Conservation (phyloP, 2,329 filamentous ascomycete species). For the Cladosporium velox region DNA sequence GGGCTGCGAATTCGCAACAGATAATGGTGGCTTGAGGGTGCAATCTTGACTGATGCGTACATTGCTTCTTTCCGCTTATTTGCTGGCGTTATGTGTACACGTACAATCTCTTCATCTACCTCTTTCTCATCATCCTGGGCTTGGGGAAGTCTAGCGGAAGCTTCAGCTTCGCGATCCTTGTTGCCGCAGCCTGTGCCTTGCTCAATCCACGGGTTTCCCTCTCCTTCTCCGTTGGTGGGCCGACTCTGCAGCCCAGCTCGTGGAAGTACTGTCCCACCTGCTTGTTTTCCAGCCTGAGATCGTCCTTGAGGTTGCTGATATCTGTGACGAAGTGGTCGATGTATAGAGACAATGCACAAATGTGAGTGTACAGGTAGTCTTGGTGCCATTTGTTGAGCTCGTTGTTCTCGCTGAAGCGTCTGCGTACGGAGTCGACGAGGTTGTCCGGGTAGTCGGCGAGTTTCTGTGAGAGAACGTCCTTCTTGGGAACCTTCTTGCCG, state of each 20-base stretch:
- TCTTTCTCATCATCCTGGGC: constrained; percentile 38
- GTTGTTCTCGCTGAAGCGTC: constrained; percentile 65
- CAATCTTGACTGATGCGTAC: not conserved
- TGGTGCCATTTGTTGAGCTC: constrained; percentile 70
- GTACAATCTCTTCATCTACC: constrained; percentile 6
- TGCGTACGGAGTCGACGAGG: constrained; percentile 66
- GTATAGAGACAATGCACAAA: constrained; percentile 69
- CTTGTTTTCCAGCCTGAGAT: constrained; percentile 71
- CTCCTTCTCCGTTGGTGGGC: constrained; percentile 49
- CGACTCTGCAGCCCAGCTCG: constrained; percentile 72
- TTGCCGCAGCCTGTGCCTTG: constrained; percentile 61
- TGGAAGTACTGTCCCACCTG: constrained; percentile 69
- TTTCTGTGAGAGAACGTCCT: constrained; percentile 62
- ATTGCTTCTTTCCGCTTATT: not conserved
- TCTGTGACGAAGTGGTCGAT: constrained; percentile 75
- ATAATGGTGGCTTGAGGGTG: not conserved
- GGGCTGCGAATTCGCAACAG: not conserved
- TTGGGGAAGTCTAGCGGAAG: constrained; percentile 84
- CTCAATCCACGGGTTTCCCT: constrained; percentile 55
- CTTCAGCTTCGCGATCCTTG: constrained; percentile 68
- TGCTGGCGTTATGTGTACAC: constrained; percentile 8
- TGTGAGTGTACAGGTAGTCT: constrained; percentile 72
- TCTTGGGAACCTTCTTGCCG: constrained; percentile 57
- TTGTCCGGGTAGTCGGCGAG: constrained; percentile 59
- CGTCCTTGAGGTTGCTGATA: constrained; percentile 67